Base-by-base conservation (phyloP, 163 green algal genomes). In the Chloromonas sp. region DNA sequence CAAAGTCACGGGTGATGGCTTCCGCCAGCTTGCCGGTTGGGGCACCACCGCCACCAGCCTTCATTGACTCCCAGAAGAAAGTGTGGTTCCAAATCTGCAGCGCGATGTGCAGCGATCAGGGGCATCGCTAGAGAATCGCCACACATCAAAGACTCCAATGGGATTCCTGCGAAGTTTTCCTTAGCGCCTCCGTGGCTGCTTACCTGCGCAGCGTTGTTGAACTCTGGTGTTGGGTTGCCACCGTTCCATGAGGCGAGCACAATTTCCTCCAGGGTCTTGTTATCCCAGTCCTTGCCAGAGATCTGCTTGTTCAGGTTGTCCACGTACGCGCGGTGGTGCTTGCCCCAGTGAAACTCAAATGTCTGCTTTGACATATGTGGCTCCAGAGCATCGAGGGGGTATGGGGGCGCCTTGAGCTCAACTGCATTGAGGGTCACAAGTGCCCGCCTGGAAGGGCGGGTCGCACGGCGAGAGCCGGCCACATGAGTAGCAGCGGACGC, bases 131-230 rank as follows among this genome's bases (percentile, higher is more conserved):
- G 36, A 36, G 36, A 36, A 36, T 36, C 36, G 36, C 36, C 36
- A 36, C 36, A 36, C 36, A 36, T 36, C 36, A 36, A 36, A 36
- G 36, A 36, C 36, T 36, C 36, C 36, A 36, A 36, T 36, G 36
- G 36, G 36, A 36, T 36, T 36, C 36, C 36, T 36, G 36, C 36
- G 36, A 36, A 36, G 36, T 36, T 36, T 36, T 36, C 36, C 36
- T 36, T 11, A 74, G 66, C 66, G 66, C 66, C 66, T 74, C 66
- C 5, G 11, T 5, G 5, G 14, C 84, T 1, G 66, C 87, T 58
- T 14, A 95, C 88, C 92, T 98, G 96, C 2, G 93, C 96, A 60
- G 96, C 96, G 85, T 99, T 99, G 96, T 99, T 99, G 92, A 99
- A 99, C 61, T 93, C 94, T 60, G 97, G 91, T 0, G 91, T 96